These are phyloP conservation scores for Mycena galericulata DNA, from an alignment of 768 basidiomycete species.

Conservation along the genomic window DNA sequence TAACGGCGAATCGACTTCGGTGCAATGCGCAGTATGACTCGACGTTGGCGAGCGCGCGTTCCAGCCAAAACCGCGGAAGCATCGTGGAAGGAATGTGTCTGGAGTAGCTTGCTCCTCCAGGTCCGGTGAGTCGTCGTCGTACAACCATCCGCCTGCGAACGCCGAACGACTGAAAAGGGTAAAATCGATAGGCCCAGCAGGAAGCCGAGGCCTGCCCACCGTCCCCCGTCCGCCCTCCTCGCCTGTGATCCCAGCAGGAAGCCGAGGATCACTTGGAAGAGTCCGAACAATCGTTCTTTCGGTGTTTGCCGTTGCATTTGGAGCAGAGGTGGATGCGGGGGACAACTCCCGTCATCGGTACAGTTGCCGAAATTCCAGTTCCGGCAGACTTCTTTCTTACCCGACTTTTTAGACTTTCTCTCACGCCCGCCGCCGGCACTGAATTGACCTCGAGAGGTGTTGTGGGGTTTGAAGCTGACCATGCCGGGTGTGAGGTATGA, in stretches of 20 bases:
- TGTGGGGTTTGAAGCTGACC: not conserved
- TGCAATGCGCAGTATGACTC: not conserved
- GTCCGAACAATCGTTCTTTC: not conserved
- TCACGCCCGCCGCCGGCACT: not conserved
- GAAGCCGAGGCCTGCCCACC: not conserved
- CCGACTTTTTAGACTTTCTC: not conserved
- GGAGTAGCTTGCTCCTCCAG: not conserved
- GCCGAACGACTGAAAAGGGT: not conserved
- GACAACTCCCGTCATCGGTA: not conserved
- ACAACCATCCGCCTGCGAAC: not conserved
- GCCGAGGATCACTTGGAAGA: constrained; percentile 10
- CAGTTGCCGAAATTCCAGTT: constrained; percentile 7
- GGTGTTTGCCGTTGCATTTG: not conserved
- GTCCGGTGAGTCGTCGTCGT: not conserved
- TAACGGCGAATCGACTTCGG: not conserved
- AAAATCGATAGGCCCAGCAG: constrained; percentile 14
- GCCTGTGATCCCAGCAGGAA: constrained; percentile 2
- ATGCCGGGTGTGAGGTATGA: not conserved
- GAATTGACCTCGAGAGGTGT: too few species aligned
- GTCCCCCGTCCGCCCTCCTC: not conserved
- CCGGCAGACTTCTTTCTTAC: not conserved
- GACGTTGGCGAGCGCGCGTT: not conserved
- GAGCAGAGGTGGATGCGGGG: not conserved
- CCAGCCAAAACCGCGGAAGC: not conserved
- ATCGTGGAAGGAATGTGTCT: not conserved